A percentile compares a stretch with the other conserved stretches of the same genome.
These are phyloP conservation scores for Aethionema arabicum DNA, from an alignment of 345 rosid species.

Conservation along the genomic window DNA sequence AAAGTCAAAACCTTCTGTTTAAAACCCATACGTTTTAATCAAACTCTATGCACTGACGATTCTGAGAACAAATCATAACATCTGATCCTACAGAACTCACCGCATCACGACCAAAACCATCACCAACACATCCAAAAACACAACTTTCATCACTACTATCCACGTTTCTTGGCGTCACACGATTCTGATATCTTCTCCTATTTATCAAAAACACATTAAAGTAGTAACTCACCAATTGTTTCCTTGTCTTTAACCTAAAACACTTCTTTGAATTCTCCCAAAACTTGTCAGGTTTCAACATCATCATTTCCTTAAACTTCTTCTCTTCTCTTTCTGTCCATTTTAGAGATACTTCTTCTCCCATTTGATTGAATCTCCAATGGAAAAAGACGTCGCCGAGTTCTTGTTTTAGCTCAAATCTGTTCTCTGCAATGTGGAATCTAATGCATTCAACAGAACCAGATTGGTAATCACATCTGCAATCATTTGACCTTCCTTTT, in stretches of 20 bases:
- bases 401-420: conserved; percentile 59
- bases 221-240: conserved; percentile 63
- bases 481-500: conserved; percentile 55
- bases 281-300: conserved; percentile 33
- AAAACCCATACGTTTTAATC: conserved; percentile 22
- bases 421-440: conserved; percentile 69
- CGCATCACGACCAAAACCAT: conserved; percentile 49
- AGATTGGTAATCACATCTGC: conserved; percentile 46
- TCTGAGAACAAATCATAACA: conserved; percentile 48
- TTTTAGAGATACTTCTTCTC: conserved; percentile 65
- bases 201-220: conserved; percentile 62
- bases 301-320: conserved; percentile 48
- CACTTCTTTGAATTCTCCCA: conserved; percentile 43
- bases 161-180: conserved; percentile 47
- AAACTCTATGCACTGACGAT: conserved; percentile 46
- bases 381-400: conserved; percentile 51
- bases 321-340: conserved; percentile 63
- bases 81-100: conserved; percentile 37
- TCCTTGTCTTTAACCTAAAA: conserved; percentile 47
- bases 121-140: conserved; percentile 45
- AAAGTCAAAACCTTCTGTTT: background rate
- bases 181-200: conserved; percentile 69
- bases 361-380: conserved; percentile 74
- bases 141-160: conserved; percentile 57
- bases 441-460: conserved; percentile 60